Base-by-base conservation (phyloP, 768 basidiomycete genomes). In the Tephrocybe rancida region DNA sequence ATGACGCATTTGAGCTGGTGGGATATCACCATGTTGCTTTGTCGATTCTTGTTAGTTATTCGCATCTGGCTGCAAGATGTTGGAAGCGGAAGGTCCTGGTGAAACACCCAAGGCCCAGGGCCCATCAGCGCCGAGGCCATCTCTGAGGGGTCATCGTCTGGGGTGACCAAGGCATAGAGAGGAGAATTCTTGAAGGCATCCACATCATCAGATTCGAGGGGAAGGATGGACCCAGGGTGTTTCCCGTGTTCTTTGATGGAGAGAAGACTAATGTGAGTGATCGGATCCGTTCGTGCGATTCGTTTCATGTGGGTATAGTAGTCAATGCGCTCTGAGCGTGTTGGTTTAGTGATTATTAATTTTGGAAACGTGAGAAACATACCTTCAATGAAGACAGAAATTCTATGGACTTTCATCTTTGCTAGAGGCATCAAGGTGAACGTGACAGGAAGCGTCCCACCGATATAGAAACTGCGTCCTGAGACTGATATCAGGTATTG, bases 61-160 rank as follows among this genome's bases (percentile, higher is more conserved):
- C 82, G 84, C 44, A 98, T 70, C 45, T 71, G 66, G 19, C 65
- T 65, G 61, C 87, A 90, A 1, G 84, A 80, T 14, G 69, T 70
- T 0, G 95, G 95, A 1, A 98, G 75, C 39, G 78, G 77, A 39
- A 98, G 65, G 26, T 82, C 75, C 48, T 83, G 79, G 52, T 85
- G 83, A 55, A 98, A 81, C 8, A 79, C 77, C 95, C 95, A 98
- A 11, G 96, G 95, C 0, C 96, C 95, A 2, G 84, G 83, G 25
- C 88, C 88, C 85, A 86, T 86, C 55, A 82, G 70, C 39, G 64
- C 75, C 19, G 87, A 83, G 25, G 79, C 82, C 44, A 80, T 66
- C 48, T 87, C 84, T 0, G 80, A 81, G 25, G 79, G 62, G 59
- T 85, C 80, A 41, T 78, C 75, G 22, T 78, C 78, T 2, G 78